Evolutionary conservation across 192 early-diverging fungal genomes (phyloP), one percentile per base, ranked within the genome.

Genomic region (Coemansia sp.): DNA sequence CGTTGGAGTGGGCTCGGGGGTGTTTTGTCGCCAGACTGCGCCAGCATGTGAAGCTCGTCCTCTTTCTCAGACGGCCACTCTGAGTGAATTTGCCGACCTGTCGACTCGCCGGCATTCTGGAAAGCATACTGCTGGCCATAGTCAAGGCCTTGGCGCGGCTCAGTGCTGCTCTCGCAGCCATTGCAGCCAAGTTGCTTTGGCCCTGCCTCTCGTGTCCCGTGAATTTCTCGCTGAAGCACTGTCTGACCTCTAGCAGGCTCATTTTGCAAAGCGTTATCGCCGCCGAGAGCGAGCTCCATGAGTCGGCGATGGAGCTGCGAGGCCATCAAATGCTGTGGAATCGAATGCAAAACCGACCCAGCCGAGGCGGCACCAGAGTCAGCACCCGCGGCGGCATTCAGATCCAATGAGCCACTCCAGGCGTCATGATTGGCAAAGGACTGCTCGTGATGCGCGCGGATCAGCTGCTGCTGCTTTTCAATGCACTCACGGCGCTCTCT

Each of bases 401-500:
- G 30, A 31, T 17, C 46, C 18, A 21, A 38, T 4, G 26, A 21
- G 31, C 51, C 19, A 19, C 21, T 40, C 63, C 65, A 67, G 25
- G 43, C 30, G 34, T 54, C 65, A 38, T 29, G 6, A 23, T 47
- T 54, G 46, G 37, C 51, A 37, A 43, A 52, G 4, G 46, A 32
- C 38, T 42, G 63, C 13, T 38, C 53, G 23, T 72, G 68, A 35
- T 56, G 62, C 48, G 33, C 40, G 21, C 73, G 50, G 22, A 77
- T 75, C 48, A 68, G 67, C 49, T 69, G 63, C 68, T 81, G 73
- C 54, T 79, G 73, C 38, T 68, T 80, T 47, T 85, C 81, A 17
- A 86, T 83, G 36, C 82, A 81, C 30, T 85, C 80, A 19, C 90
- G 65, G 8, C 74, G 53, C 30, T 51, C 55, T 15, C 47, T 22